Base-by-base conservation (phyloP, 2,329 filamentous ascomycete genomes). In the Curvularia verruculosa region DNA sequence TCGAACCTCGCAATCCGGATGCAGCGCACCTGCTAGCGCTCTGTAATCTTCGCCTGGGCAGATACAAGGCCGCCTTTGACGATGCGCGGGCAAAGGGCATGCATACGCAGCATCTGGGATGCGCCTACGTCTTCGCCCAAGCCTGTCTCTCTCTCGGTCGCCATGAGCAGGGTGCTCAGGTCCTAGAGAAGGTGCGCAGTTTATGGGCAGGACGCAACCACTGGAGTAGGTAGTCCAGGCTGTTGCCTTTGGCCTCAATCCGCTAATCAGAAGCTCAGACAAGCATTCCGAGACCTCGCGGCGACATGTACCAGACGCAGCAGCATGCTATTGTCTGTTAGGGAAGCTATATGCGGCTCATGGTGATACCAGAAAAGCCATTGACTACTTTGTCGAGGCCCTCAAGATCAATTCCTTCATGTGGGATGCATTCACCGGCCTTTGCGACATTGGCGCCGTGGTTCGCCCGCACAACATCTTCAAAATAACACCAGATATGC, bases 331-430 rank as follows among this genome's bases (percentile, higher is more conserved):
- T 61, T 95, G 90, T 69, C 80, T 99, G 36, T 82, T 96, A 28
- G 95, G 92, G 24, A 96, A 96, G 77, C 81, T 99, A 26, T 94
- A 92, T 79, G 87, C 89, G 47, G 91, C 86, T 2, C 89, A 95
- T 67, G 90, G 84, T 59, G 86, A 96, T 66, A 84, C 91, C 68
- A 90, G 90, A 70, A 92, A 91, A 76, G 93, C 95, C 7, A 87
- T 94, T 15, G 85, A 90, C 64, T 92, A 87, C 75, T 98, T 95
- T 72, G 92, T 96, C 65, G 92, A 96, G 58, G 87, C 93, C 5
- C 80, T 99, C 68, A 96, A 93, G 77, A 77, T 88, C 52, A 99
- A 98, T 70, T 93, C 95, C 1, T 94, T 98, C 77, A 95, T 96
- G 85, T 99, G 95, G 95, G 95, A 99, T 81, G 93, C 94, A 0